Evolutionary conservation across 305 asterid genomes (phyloP), one percentile per base, ranked within the genome.

Genomic region (Lippia alba): DNA sequence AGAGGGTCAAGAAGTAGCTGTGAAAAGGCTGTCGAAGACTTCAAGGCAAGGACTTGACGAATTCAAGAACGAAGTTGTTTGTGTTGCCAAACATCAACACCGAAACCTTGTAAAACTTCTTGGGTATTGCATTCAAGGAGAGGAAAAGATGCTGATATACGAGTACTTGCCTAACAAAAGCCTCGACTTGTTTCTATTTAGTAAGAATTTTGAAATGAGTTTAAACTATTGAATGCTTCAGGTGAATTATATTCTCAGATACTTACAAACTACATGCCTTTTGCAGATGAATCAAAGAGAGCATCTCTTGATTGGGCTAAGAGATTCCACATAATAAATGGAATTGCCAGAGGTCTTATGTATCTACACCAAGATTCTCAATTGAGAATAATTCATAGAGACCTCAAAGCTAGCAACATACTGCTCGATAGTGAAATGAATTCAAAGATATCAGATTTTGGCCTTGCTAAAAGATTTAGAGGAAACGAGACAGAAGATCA

Each of bases 351-450:
- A n/a, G 85, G 84, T 9, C 61, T 83, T n/a, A 45, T 76, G 75
- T 83, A 83, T 53, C 88, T 83, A 17, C 85, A 83, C 69, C 82
- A 80, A 70, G 85, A 83, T 78, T 83, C 85, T 0, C 63, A 80
- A 54, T 45, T 80, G 16, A 75, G 78, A 51, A 80, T 67, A 16
- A 56, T 67, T 36, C 72, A 66, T 40, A 51, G 71, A 17, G 71
- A 66, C 50, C 71, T 66, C 62, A 82, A 82, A 69, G 77, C 82
- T 0, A 79, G 84, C 69, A 67, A 78, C 73, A 61, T 78, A 44
- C 66, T 78, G 70, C 58, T 78, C 16, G 83, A 79, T 59, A 41
- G 6, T 4, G 78, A 79, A 44, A 79, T 79, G 80, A 79, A 74
- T 30, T 80, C 83, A 0, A 74, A 75, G 57, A 69, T 71, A 67